Percentiles rank a stretch among this genome's conserved stretches.
Evolutionary conservation across 352 stramenopile species (phyloP).

Genomic region (Pythium phragmiticola): DNA sequence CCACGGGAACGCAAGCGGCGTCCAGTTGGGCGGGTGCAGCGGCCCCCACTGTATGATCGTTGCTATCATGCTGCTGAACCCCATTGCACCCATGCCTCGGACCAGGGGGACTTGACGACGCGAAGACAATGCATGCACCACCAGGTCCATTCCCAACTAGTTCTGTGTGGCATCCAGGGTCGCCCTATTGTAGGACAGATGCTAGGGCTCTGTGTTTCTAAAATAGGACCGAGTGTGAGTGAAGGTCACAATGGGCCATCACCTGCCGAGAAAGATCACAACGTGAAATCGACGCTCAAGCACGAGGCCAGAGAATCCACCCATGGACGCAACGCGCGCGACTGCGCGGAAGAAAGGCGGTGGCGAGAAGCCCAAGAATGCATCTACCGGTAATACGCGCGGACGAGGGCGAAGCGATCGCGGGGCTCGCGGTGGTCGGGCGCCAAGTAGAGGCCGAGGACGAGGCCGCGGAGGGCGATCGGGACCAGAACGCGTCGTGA

Average conservation of each 20-base stretch:
- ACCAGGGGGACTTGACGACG: too few relatives aligned
- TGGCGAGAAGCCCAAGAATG: constrained; percentile 8
- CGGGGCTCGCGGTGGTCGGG: constrained; percentile 11
- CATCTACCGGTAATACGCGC: neutral
- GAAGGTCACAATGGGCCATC: constrained; percentile 9
- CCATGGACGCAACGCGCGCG: neutral
- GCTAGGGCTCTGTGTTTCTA: neutral
- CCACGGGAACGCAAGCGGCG: neutral
- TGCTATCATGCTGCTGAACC: too few relatives aligned
- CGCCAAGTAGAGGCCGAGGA: constrained; percentile 16
- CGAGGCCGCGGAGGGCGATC: constrained; percentile 12
- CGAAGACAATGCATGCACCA: neutral
- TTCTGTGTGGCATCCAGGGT: neutral
- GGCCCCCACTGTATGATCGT: neutral
- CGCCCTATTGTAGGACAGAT: neutral
- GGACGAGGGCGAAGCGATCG: constrained; percentile 3
- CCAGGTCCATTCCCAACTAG: neutral
- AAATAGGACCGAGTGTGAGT: constrained; percentile 15
- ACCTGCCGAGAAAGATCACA: constrained; percentile 12
- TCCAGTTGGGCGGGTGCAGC: neutral
- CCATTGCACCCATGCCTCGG: too few relatives aligned
- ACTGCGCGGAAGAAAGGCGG: constrained; percentile 3
- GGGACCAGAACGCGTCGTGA: constrained; percentile 2
- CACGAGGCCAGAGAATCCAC: neutral
- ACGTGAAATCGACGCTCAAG: neutral